Evolutionary conservation across 495 filamentous ascomycete species (phyloP).

Genomic region (Astrothelium macrocarpum): DNA sequence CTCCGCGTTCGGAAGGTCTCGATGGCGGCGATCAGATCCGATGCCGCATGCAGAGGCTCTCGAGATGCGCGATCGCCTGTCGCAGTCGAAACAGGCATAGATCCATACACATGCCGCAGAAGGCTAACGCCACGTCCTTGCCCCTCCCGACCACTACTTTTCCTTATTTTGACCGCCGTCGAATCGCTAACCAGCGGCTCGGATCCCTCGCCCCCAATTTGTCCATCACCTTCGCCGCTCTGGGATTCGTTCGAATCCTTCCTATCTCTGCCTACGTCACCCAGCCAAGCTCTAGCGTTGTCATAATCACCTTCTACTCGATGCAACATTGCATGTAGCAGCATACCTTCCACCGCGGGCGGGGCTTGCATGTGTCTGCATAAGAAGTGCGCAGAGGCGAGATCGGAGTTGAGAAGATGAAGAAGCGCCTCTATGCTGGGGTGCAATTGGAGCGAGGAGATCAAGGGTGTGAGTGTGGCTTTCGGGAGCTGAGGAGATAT

Average conservation of each 20-base stretch:
- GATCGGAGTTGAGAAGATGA: constrained; percentile 39
- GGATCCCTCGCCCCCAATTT: not conserved
- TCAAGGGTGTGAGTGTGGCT: constrained; percentile 16
- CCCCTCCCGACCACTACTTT: not conserved
- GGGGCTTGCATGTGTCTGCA: constrained; percentile 39
- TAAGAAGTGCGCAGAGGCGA: constrained; percentile 40
- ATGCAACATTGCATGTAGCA: constrained; percentile 38
- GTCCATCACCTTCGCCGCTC: not conserved
- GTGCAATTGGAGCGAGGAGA: constrained; percentile 34
- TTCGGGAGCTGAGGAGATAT: constrained; percentile 10
- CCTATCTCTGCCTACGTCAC: constrained; percentile 23
- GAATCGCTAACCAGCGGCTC: constrained; percentile 25
- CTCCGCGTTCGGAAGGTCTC: constrained; percentile 24
- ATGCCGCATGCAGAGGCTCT: constrained; percentile 10
- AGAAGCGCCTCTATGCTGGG: constrained; percentile 39
- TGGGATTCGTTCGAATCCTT: not conserved
- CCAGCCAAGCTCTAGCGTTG: constrained; percentile 38
- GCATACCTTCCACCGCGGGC: constrained; percentile 39
- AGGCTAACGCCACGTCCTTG: constrained; percentile 2
- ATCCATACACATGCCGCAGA: not conserved
- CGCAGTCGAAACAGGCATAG: not conserved
- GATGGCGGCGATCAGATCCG: constrained; percentile 20
- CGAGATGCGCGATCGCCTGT: not conserved
- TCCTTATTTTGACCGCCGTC: constrained; percentile 17
- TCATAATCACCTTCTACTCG: constrained; percentile 39